Conservation (phyloP, 73 alveolate species). For the Paramecium octaurelia region DNA sequence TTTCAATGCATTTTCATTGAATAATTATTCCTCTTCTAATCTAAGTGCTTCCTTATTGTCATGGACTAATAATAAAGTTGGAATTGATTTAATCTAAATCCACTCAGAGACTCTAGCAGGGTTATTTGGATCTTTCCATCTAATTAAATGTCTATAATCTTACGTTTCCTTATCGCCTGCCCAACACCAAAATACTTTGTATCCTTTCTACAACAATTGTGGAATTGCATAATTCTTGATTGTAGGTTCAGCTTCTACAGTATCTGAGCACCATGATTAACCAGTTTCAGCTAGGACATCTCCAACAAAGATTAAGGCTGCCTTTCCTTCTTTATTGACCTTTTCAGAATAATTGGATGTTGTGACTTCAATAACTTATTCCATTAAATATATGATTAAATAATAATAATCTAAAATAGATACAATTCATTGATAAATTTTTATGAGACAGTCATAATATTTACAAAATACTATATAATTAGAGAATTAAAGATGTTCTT, state of each 20-base stretch:
- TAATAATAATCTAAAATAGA: not conserved
- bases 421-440: no score
- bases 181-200: not conserved
- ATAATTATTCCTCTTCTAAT: conserved; percentile 7
- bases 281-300: not conserved
- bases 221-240: not conserved
- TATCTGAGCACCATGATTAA: conserved; percentile 25
- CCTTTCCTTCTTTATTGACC: conserved; percentile 35
- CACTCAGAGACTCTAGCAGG: conserved; percentile 31
- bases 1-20: not conserved
- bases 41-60: not conserved
- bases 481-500: no score
- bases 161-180: conserved; percentile 14
- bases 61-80: conserved; percentile 16
- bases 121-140: not conserved
- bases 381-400: not conserved
- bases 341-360: not conserved
- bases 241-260: not conserved
- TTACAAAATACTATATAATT: no score
- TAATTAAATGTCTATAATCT: not conserved
- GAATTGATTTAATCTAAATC: not conserved
- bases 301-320: conserved; percentile 21
- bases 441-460: not conserved
- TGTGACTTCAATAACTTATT: conserved; percentile 8
- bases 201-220: not conserved